Conservation (phyloP, 345 rosid genomes). For the Capsella bursapastoris region DNA sequence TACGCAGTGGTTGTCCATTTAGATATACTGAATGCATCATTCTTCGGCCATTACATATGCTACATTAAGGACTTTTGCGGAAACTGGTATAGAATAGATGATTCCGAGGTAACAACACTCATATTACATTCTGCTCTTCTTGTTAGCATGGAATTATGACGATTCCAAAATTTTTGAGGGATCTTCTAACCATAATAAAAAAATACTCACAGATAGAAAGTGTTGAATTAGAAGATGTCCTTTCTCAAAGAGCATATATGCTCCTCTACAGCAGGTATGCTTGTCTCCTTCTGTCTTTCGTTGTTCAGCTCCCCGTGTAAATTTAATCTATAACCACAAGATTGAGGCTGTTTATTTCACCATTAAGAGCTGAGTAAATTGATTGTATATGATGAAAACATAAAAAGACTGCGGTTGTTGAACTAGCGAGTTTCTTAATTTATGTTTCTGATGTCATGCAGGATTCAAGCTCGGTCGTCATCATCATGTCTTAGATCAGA, state of each 20-base stretch:
- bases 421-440: background rate
- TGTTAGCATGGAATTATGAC: constrained; percentile 4
- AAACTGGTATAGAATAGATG: constrained; percentile 87
- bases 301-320: background rate
- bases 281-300: background rate
- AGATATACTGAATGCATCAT: constrained; percentile 97
- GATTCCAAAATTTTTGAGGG: background rate
- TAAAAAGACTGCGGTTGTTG: background rate
- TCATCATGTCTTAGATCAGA: constrained; percentile 49
- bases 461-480: constrained; percentile 65
- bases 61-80: constrained; percentile 84
- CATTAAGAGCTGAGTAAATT: constrained; percentile 2
- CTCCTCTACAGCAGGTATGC: constrained; percentile 89
- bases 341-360: constrained; percentile 1
- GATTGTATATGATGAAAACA: background rate
- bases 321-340: background rate
- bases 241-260: constrained; percentile 96
- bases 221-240: constrained; percentile 84
- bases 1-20: constrained; percentile 96
- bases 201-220: constrained; percentile 60
- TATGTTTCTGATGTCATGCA: constrained; percentile 32
- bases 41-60: constrained; percentile 94
- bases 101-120: constrained; percentile 71
- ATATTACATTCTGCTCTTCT: constrained; percentile 16
- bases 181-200: constrained; percentile 21